A percentile compares a stretch with the other conserved stretches of the same genome.
Conservation (phyloP, 768 basidiomycete species). For the Mycena indigotica region DNA sequence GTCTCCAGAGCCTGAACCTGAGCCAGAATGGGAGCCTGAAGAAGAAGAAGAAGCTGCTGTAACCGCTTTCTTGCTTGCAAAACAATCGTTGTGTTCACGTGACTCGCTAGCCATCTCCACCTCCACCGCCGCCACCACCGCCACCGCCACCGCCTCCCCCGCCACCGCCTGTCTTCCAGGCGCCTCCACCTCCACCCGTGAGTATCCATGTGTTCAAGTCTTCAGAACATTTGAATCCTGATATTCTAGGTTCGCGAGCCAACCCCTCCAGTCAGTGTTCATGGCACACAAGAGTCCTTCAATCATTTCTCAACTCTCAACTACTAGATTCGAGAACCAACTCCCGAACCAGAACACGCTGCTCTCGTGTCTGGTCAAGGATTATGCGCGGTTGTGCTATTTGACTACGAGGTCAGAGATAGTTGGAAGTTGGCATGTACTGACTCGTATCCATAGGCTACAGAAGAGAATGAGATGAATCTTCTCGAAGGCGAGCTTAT, state of each 20-base stretch:
- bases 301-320: background rate
- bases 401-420: slow-evolving; percentile 68
- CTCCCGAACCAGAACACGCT: slow-evolving; percentile 26
- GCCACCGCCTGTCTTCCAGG: slow-evolving; percentile 42
- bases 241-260: no score
- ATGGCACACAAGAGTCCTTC: no score
- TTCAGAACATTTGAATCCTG: no score
- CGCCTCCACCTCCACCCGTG: slow-evolving; percentile 33
- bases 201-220: background rate
- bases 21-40: slow-evolving; percentile 30
- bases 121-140: slow-evolving; percentile 46
- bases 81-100: background rate
- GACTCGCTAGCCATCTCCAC: slow-evolving; percentile 36
- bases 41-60: slow-evolving; percentile 33
- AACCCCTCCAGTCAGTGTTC: no score
- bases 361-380: slow-evolving; percentile 46
- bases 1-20: slow-evolving; percentile 28
- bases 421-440: background rate
- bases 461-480: slow-evolving; percentile 85
- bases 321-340: slow-evolving; percentile 18
- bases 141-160: slow-evolving; percentile 39
- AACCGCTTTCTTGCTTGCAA: slow-evolving; percentile 28
- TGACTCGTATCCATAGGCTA: slow-evolving; percentile 57
- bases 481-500: slow-evolving; percentile 82
- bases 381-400: slow-evolving; percentile 73